A percentile compares a stretch with the other conserved stretches of the same genome.
Conservation (phyloP, 1,284 basidiomycete species). For the Volvariella surrecta region DNA sequence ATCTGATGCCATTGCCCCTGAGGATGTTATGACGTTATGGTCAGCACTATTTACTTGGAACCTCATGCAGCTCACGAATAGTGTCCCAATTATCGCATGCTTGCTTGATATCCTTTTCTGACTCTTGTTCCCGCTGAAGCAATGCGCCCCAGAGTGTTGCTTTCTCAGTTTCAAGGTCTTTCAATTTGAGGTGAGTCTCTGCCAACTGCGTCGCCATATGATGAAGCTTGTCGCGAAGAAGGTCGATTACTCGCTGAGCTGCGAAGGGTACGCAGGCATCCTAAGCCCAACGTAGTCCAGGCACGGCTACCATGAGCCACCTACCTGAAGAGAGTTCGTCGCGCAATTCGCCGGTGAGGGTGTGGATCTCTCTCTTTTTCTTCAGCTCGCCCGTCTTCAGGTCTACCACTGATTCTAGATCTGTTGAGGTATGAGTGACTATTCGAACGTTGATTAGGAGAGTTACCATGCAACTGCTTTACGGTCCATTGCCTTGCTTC, state of each 20-base stretch:
- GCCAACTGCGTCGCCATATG: constrained; percentile 33
- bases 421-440: neutral
- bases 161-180: constrained; percentile 30
- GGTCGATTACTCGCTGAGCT: constrained; percentile 44
- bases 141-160: constrained; percentile 13
- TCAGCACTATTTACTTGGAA: no score
- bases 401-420: neutral
- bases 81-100: no score
- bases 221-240: constrained; percentile 43
- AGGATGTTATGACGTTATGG: no score
- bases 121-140: no score
- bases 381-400: neutral
- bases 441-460: neutral
- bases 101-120: no score
- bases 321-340: constrained; percentile 21
- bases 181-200: constrained; percentile 28
- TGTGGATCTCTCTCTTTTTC: constrained; percentile 38
- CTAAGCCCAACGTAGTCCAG: no score
- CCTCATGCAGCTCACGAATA: constrained; percentile 14
- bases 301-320: constrained; percentile 5
- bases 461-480: no score
- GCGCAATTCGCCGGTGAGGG: constrained; percentile 23
- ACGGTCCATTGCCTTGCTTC: no score
- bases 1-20: no score
- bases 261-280: constrained; percentile 7